Conservation (phyloP, 2,329 filamentous ascomycete genomes). For the Akanthomyces dipterigenus region DNA sequence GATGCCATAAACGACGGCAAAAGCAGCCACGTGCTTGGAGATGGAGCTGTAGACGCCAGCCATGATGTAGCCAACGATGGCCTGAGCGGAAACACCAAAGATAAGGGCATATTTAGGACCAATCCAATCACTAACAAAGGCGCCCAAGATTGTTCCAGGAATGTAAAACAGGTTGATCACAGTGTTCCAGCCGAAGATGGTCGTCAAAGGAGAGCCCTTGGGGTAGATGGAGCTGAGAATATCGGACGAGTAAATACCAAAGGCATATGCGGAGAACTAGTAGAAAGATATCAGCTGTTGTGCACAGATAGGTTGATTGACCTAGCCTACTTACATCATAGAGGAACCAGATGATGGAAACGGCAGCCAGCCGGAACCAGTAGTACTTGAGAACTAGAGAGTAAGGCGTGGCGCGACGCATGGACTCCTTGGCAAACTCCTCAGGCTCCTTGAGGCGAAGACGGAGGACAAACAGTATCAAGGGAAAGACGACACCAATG, state of each 20-base stretch:
- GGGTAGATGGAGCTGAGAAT: conserved; percentile 64
- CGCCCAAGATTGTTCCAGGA: conserved; percentile 72
- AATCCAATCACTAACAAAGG: conserved; percentile 68
- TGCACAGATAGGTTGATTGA: not conserved
- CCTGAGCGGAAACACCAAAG: conserved; percentile 65
- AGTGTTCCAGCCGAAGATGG: conserved; percentile 80
- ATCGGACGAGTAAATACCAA: conserved; percentile 74
- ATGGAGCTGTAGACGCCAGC: conserved; percentile 68
- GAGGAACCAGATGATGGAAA: conserved; percentile 76
- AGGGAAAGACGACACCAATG: conserved; percentile 69
- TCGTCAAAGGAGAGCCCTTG: conserved; percentile 56
- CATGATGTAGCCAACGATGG: conserved; percentile 82
- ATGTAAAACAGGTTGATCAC: conserved; percentile 86
- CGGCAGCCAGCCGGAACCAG: conserved; percentile 62
- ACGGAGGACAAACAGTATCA: conserved; percentile 64
- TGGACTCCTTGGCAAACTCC: conserved; percentile 64
- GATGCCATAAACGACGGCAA: conserved; percentile 32
- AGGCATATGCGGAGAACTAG: conserved; percentile 73
- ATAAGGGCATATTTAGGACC: conserved; percentile 71
- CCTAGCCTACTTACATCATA: conserved; percentile 51
- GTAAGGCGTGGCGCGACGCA: conserved; percentile 56
- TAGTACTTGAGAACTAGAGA: conserved; percentile 57
- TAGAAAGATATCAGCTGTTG: not conserved
- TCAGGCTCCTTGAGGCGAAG: conserved; percentile 71
- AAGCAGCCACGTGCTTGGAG: conserved; percentile 40